Evolutionary conservation across 2,329 filamentous ascomycete species (phyloP).

Genomic region (Dactylellina leptospora): DNA sequence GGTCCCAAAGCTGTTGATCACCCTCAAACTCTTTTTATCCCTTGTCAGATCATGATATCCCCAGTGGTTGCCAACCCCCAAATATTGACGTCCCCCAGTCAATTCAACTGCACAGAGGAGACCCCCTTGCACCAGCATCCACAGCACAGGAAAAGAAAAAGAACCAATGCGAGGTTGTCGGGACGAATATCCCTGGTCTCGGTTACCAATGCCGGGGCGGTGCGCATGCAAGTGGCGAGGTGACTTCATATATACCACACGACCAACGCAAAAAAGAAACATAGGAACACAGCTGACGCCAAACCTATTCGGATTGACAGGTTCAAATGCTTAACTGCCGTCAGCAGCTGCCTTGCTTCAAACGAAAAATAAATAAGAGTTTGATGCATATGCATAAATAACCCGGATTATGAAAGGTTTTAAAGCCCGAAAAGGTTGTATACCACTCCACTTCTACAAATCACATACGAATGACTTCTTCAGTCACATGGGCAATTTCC

Average conservation of each 20-base stretch:
- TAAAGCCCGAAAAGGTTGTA: too few relatives aligned
- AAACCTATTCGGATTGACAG: neutral
- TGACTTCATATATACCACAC: constrained; percentile 34
- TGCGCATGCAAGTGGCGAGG: constrained; percentile 17
- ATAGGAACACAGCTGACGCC: neutral
- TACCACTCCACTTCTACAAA: too few relatives aligned
- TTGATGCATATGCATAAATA: too few relatives aligned
- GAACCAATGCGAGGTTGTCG: constrained; percentile 19
- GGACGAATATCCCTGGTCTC: constrained; percentile 42
- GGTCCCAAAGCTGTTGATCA: too few relatives aligned
- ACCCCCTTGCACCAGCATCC: constrained; percentile 33
- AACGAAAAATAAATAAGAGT: too few relatives aligned
- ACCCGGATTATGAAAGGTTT: too few relatives aligned
- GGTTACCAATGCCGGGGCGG: constrained; percentile 45
- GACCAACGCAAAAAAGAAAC: constrained; percentile 33
- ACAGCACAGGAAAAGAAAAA: too few relatives aligned
- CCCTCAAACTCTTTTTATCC: neutral
- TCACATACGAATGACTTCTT: too few relatives aligned
- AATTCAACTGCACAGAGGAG: neutral
- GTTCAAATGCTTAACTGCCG: too few relatives aligned
- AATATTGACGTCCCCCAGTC: constrained; percentile 6
- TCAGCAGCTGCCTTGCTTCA: too few relatives aligned
- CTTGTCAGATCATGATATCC: constrained; percentile 9
- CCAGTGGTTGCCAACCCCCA: constrained; percentile 26
- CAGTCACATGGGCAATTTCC: too few relatives aligned